phyloP scores from a whole-genome alignment of 768 basidiomycete genomes.

The Mycena galopus region DNA sequence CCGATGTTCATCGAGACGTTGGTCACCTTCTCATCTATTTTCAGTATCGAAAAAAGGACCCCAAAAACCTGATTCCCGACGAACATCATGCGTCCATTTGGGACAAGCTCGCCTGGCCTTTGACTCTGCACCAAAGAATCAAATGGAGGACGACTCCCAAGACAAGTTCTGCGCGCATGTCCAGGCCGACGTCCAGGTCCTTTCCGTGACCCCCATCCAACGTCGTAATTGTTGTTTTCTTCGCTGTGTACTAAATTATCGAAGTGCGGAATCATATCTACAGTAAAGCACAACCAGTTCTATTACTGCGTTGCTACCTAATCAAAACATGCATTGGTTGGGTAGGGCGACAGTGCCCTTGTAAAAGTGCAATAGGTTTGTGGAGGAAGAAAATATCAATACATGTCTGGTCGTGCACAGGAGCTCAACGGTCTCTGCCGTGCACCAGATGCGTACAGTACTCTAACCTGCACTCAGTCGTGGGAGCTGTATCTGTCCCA shows the following conservation, averaged over 20 bases:
- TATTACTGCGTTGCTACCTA: no score
- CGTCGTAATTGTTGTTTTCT: neutral
- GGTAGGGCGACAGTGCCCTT: no score
- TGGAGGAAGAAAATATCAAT: no score
- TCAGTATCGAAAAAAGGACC: constrained; percentile 47
- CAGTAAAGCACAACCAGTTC: no score
- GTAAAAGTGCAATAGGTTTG: no score
- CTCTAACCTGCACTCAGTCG: no score
- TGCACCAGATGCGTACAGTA: no score
- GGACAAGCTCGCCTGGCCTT: neutral
- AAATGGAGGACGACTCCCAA: neutral
- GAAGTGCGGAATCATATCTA: neutral
- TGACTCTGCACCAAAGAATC: neutral
- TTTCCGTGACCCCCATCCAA: neutral
- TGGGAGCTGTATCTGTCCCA: no score
- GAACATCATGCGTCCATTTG: neutral
- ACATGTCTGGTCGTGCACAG: no score
- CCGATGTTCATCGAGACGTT: no score
- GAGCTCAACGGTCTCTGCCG: no score
- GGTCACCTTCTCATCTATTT: constrained; percentile 62
- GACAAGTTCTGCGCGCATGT: neutral
- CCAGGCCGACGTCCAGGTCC: constrained; percentile 6
- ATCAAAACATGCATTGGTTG: no score
- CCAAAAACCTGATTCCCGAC: constrained; percentile 16
- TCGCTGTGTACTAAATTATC: neutral